Evolutionary conservation across 23 red algal genomes (phyloP), one percentile per base, ranked within the genome.

Genomic region (Gracilariopsis chorda): DNA sequence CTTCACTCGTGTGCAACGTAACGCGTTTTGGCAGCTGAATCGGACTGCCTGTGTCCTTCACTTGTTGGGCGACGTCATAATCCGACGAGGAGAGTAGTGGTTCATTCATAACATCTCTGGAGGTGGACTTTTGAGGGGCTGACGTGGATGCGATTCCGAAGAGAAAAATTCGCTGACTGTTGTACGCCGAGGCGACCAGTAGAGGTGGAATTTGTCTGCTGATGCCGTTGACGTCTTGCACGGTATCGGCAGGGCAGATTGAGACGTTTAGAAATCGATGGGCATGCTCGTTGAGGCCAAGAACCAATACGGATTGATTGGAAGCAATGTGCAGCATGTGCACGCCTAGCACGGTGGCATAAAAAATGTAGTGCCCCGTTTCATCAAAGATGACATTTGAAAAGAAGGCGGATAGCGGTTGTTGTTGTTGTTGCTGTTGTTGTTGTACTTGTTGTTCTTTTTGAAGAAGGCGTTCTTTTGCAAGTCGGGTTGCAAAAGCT

Each of bases 231-330:
- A 48, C 53, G 32, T 45, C 34, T n/a, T 63, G 48, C 21, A 51
- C 35, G 9, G 64, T 35, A 72, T 71, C 77, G 6, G 44, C 71
- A 17, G 51, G 79, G 71, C 57, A 88, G 24, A 95, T 37, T 4
- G 84, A 39, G 42, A 95, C 67, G 47, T 68, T 80, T n/a, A 95
- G 48, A 95, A 95, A 95, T 61, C 93, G 72, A 24, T 90, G 51
- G 27, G 72, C 68, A 56, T 53, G 71, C 69, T 95, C 93, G 16
- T 48, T 45, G 39, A 76, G 51, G 25, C 93, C 93, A 60, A 90
- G 61, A 7, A 76, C 68, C 16, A 63, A 37, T 12, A 64, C 79
- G 49, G 74, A 44, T 34, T 57, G 44, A 41, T 49, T 49, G 23
- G 93, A 76, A 1, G 70, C 47, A 25, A 95, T 41, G 48, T 90